A percentile compares a stretch with the other conserved stretches of the same genome.
Conservation (phyloP, 495 filamentous ascomycete genomes). For the Coniosporium apollinis region DNA sequence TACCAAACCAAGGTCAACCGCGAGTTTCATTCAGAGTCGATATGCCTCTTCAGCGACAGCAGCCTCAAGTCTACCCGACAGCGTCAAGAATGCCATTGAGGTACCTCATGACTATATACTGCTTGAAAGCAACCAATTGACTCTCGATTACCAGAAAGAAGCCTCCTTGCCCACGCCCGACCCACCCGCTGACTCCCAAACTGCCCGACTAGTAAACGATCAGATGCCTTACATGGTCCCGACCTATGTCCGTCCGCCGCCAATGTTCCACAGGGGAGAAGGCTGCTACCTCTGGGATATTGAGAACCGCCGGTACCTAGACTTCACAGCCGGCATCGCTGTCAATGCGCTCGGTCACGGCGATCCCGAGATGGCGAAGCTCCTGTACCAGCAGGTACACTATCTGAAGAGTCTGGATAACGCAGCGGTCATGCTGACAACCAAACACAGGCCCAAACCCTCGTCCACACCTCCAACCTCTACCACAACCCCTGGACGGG, state of each 20-base stretch:
- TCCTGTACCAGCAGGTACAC: constrained; percentile 59
- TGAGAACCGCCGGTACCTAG: constrained; percentile 75
- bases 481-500: constrained; percentile 95
- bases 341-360: constrained; percentile 86
- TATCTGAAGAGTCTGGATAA: not conserved
- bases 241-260: constrained; percentile 82
- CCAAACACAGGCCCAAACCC: constrained; percentile 45
- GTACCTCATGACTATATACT: constrained; percentile 8
- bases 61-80: constrained; percentile 19
- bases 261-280: constrained; percentile 72
- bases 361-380: constrained; percentile 49
- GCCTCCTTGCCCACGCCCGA: constrained; percentile 55
- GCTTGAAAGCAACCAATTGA: not conserved
- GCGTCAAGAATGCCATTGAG: constrained; percentile 20
- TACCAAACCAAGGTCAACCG: not conserved
- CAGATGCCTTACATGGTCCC: constrained; percentile 79
- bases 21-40: constrained; percentile 1
- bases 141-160: too few species aligned
- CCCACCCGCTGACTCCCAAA: constrained; percentile 58
- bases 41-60: constrained; percentile 19
- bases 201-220: constrained; percentile 52
- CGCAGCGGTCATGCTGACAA: not conserved
- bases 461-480: constrained; percentile 84
- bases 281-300: constrained; percentile 82
- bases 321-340: constrained; percentile 91